Evolutionary conservation across 1,284 basidiomycete genomes (phyloP).

Genomic region (Ustilago cynodontis): DNA sequence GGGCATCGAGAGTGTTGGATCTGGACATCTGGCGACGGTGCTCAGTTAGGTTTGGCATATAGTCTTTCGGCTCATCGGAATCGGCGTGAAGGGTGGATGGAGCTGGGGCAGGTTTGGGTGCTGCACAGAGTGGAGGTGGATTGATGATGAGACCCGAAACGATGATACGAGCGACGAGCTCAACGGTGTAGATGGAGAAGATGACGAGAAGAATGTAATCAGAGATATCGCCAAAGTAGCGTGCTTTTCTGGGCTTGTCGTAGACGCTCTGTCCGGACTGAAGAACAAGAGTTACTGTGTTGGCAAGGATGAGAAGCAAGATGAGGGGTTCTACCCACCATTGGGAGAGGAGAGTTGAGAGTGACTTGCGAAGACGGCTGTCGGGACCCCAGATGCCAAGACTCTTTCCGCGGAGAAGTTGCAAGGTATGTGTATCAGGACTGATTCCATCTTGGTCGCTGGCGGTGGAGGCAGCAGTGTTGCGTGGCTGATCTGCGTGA

Average conservation of each 20-base stretch:
- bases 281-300: slow-evolving; percentile 84
- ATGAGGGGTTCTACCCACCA: slow-evolving; percentile 90
- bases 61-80: slow-evolving; percentile 11
- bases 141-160: slow-evolving; percentile 92
- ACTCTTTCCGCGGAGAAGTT: slow-evolving; percentile 79
- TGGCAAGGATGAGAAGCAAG: slow-evolving; percentile 84
- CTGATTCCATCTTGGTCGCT: background rate
- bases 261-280: slow-evolving; percentile 77
- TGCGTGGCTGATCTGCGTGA: background rate
- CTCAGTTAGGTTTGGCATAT: slow-evolving; percentile 10
- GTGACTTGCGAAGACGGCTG: slow-evolving; percentile 47
- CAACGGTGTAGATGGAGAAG: slow-evolving; percentile 89
- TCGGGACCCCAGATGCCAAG: slow-evolving; percentile 81
- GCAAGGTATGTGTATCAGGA: slow-evolving; percentile 30
- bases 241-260: slow-evolving; percentile 72
- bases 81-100: background rate
- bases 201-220: slow-evolving; percentile 85
- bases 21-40: slow-evolving; percentile 48
- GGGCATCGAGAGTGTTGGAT: slow-evolving; percentile 62
- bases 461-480: background rate
- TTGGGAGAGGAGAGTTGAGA: slow-evolving; percentile 36
- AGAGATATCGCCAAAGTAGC: slow-evolving; percentile 89
- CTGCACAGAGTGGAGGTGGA: slow-evolving; percentile 72
- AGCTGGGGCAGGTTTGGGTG: slow-evolving; percentile 13
- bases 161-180: slow-evolving; percentile 88